Percentiles rank a stretch among this genome's conserved stretches.
Conservation (phyloP, 2,329 filamentous ascomycete genomes). For the Nothopassalora personata region DNA sequence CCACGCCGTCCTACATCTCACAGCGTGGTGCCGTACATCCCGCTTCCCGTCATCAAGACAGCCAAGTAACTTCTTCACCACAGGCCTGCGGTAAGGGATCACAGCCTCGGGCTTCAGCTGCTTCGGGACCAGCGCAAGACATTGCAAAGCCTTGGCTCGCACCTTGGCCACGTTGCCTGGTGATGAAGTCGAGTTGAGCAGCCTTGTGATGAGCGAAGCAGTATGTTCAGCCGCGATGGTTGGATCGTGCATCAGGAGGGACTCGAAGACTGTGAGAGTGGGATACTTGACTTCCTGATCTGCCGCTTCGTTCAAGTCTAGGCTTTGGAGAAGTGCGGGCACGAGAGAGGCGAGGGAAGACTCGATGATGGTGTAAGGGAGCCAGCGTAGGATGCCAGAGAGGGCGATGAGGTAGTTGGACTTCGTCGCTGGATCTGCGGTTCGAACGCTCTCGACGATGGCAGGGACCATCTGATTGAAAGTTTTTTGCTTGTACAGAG, state of each 20-base stretch:
- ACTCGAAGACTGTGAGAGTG: conserved; percentile 54
- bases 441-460: conserved; percentile 50
- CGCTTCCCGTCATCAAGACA: conserved; percentile 60
- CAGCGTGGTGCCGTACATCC: conserved; percentile 57
- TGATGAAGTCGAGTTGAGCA: conserved; percentile 43
- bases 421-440: conserved; percentile 44
- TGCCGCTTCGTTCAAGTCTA: conserved; percentile 44
- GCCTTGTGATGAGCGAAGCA: conserved; percentile 51
- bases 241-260: conserved; percentile 55
- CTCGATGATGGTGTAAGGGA: conserved; percentile 56
- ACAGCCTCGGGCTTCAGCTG: conserved; percentile 48
- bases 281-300: conserved; percentile 54
- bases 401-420: conserved; percentile 60
- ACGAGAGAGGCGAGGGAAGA: conserved; percentile 54
- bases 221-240: conserved; percentile 51
- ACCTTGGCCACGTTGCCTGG: conserved; percentile 37
- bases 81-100: conserved; percentile 52
- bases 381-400: conserved; percentile 55
- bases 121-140: conserved; percentile 44
- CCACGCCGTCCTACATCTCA: conserved; percentile 58
- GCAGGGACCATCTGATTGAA: conserved; percentile 56
- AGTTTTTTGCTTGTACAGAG: conserved; percentile 59
- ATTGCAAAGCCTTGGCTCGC: conserved; percentile 44
- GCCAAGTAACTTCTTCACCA: conserved; percentile 50
- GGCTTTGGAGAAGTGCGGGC: conserved; percentile 57